Evolutionary conservation across 768 basidiomycete species (phyloP).

Genomic region (Suillus brevipes): DNA sequence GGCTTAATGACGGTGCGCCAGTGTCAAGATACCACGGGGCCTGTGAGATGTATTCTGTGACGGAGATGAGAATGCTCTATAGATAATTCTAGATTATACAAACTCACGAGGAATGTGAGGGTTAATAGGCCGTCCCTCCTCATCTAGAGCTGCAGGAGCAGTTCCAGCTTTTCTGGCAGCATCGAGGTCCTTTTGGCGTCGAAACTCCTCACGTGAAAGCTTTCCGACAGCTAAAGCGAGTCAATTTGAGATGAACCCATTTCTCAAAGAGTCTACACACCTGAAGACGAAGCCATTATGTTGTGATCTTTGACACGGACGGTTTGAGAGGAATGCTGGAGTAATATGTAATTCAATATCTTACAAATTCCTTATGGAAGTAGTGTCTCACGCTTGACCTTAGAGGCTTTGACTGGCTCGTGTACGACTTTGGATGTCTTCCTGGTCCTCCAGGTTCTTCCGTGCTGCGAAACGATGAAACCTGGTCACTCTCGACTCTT

Average conservation of each 20-base stretch:
- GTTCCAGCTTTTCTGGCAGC: conserved; percentile 98
- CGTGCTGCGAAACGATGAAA: background rate
- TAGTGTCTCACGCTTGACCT: conserved; percentile 1
- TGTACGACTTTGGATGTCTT: no score
- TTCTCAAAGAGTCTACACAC: background rate
- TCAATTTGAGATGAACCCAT: background rate
- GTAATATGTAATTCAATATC: background rate
- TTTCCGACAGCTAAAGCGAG: conserved; percentile 61
- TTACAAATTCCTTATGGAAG: background rate
- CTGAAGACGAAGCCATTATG: conserved; percentile 8
- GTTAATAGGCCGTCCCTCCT: conserved; percentile 94
- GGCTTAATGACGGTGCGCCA: conserved; percentile 88
- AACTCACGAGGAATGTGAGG: conserved; percentile 97
- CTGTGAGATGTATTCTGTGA: conserved; percentile 92
- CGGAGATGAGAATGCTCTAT: conserved; percentile 9
- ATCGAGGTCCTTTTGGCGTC: conserved; percentile 94
- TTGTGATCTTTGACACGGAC: background rate
- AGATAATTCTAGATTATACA: background rate
- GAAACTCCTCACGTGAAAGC: conserved; percentile 91
- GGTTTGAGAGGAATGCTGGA: background rate
- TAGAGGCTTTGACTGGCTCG: no score
- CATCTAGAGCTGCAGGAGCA: conserved; percentile 92
- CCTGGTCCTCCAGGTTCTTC: background rate
- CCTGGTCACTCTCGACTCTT: background rate
- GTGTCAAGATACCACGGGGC: conserved; percentile 99